These are phyloP conservation scores for Aspergillus felis DNA, from an alignment of 2,329 filamentous ascomycete genomes.

Conservation along the genomic window DNA sequence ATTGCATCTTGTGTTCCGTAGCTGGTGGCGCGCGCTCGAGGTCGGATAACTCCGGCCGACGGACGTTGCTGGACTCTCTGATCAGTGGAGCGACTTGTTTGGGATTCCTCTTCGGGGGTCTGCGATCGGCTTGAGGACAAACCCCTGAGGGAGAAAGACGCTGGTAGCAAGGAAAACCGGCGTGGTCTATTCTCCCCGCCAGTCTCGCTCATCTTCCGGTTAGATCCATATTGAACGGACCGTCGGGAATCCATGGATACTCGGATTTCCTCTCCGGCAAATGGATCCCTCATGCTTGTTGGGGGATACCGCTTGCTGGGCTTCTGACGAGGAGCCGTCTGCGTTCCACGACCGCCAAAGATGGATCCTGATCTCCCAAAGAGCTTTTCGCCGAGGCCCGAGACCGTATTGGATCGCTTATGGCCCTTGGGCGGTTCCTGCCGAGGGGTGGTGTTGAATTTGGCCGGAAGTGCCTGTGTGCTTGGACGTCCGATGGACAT, in stretches of 20 bases:
- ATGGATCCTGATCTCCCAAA: constrained; percentile 80
- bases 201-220: constrained; percentile 68
- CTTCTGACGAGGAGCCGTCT: constrained; percentile 42
- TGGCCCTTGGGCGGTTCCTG: constrained; percentile 50
- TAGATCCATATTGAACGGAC: constrained; percentile 66
- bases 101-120: constrained; percentile 42
- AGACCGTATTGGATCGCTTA: constrained; percentile 71
- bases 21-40: constrained; percentile 28
- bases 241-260: constrained; percentile 70
- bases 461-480: constrained; percentile 52
- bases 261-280: constrained; percentile 57
- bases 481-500: constrained; percentile 59
- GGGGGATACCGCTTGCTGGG: constrained; percentile 73
- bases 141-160: constrained; percentile 60
- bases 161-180: constrained; percentile 68
- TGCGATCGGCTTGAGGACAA: constrained; percentile 56
- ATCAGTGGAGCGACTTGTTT: constrained; percentile 35
- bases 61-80: constrained; percentile 28
- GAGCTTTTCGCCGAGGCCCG: constrained; percentile 75
- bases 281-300: constrained; percentile 78
- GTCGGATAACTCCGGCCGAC: constrained; percentile 31
- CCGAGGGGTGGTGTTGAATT: constrained; percentile 56
- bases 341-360: constrained; percentile 57
- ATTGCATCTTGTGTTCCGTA: constrained; percentile 32
- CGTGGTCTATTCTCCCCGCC: constrained; percentile 58